These are phyloP conservation scores for Gypsophila paniculata DNA, from an alignment of 179 eudicot genomes.

Conservation along the genomic window DNA sequence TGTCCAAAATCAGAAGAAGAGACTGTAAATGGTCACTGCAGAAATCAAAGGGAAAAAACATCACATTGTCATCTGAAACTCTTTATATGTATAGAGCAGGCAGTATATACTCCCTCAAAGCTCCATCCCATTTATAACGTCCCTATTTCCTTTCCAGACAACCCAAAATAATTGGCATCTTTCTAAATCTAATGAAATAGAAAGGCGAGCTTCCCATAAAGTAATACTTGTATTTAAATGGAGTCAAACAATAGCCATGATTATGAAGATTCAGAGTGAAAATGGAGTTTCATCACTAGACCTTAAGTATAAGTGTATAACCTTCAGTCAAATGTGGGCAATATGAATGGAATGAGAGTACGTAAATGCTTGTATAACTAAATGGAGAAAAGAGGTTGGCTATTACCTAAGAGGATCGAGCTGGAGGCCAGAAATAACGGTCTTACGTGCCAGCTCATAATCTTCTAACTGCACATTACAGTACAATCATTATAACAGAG, in stretches of 20 bases:
- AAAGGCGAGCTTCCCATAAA: not conserved
- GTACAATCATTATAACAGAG: constrained; percentile 21
- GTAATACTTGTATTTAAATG: not conserved
- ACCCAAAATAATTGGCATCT: not conserved
- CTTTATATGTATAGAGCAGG: constrained; percentile 1
- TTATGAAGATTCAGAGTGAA: not conserved
- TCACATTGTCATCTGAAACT: not conserved
- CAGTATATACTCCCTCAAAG: not conserved
- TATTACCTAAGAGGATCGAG: constrained; percentile 79
- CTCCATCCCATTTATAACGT: not conserved
- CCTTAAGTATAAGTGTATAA: not conserved
- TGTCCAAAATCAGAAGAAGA: constrained; percentile 59
- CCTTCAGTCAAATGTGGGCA: not conserved
- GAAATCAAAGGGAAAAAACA: constrained; percentile 21
- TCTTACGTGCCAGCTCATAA: constrained; percentile 69
- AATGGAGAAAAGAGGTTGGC: constrained; percentile 6
- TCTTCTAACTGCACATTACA: constrained; percentile 69
- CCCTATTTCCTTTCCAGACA: not conserved
- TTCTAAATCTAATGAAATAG: not conserved
- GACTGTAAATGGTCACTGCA: constrained; percentile 41
- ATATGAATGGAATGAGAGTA: not conserved
- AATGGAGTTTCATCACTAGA: not conserved
- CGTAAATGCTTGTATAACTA: constrained; percentile 12
- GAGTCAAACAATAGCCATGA: not conserved
- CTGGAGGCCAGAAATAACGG: constrained; percentile 71